Base-by-base conservation (phyloP, 352 stramenopile genomes). In the Peronospora farinosa region DNA sequence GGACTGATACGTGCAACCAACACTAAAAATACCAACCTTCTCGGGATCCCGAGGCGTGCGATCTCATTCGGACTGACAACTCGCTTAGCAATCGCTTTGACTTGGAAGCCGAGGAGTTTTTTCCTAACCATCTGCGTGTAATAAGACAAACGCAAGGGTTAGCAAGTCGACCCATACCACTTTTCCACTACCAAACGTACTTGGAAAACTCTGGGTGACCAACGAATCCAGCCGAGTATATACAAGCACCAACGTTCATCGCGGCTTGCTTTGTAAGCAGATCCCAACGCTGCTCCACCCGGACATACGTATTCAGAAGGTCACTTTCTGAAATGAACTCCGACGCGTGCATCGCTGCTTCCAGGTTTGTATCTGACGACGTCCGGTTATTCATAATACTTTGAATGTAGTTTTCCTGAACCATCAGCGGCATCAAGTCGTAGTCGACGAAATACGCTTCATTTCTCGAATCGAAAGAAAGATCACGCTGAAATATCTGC, bases 381-480 rank as follows among this genome's bases (percentile, higher is more conserved):
- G 55, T 78, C 30, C 67, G 57, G 56, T 89, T 83, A 51, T 76
- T 85, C 73, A 86, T 86, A 46, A 93, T 79, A 48, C 78, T 90
- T 45, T 85, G 67, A 28, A 92, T 84, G 60, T 91, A 88, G 51
- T 95, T 83, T 60, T 89, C 84, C 57, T 98, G 92, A 5, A 99
- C 66, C 67, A 99, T 89, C 23, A 99, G 70, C 13, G 96, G 96
- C 69, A 98, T 96, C 31, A 99, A 73, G 65, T 96, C 92, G 63
- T 99, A 99, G 69, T 99, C 96, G 12, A 97, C 94, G 68, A 99
- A 99, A 69, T 97, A 99, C 8, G 94, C 91, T 67, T 99, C 93
- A 48, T 92, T 98, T 7, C 96, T 84, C 28, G 81, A 69, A 7
- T 88, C 69, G 49, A 96, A 95, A 16, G 70, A 72, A 6, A 72